Percentiles rank a stretch among this genome's conserved stretches.
These are phyloP conservation scores for Wallacemonas sp. DNA, from an alignment of 208 protist species.

Conservation along the genomic window DNA sequence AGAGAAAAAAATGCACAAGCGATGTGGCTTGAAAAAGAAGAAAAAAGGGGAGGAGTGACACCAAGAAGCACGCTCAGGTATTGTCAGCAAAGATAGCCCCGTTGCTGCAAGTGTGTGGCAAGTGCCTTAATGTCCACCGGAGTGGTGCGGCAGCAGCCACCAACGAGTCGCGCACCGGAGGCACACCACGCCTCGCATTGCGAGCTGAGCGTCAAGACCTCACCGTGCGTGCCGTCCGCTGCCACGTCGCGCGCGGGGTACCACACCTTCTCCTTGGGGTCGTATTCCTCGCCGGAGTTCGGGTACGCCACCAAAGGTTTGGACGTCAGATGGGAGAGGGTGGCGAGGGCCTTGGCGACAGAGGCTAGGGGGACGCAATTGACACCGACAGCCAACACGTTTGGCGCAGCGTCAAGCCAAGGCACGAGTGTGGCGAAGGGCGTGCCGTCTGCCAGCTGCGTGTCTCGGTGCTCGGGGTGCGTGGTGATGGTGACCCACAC, in stretches of 20 bases:
- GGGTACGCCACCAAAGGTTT: constrained; percentile 68
- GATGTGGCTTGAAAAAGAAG: no score
- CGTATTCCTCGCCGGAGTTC: constrained; percentile 59
- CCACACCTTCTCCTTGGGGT: constrained; percentile 40
- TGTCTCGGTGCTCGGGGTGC: constrained; percentile 9
- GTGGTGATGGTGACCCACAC: constrained; percentile 63
- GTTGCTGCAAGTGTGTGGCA: background rate
- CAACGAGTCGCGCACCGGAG: constrained; percentile 42
- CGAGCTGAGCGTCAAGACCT: constrained; percentile 20
- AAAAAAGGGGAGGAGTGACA: no score
- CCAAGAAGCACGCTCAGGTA: no score
- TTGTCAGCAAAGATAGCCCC: background rate
- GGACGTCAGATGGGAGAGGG: constrained; percentile 32
- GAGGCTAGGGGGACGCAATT: constrained; percentile 60
- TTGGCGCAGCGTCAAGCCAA: constrained; percentile 26
- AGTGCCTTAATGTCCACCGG: constrained; percentile 21
- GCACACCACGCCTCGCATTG: constrained; percentile 28
- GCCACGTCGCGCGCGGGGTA: background rate
- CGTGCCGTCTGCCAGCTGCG: constrained; percentile 45
- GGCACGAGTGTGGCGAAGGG: constrained; percentile 33
- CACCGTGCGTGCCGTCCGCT: background rate
- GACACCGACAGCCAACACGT: constrained; percentile 48
- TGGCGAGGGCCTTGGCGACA: constrained; percentile 21
- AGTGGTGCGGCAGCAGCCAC: constrained; percentile 52
- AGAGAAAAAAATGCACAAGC: no score